A percentile compares a stretch with the other conserved stretches of the same genome.
Conservation (phyloP, 208 protist species). For the Trypanosoma lewisi region DNA sequence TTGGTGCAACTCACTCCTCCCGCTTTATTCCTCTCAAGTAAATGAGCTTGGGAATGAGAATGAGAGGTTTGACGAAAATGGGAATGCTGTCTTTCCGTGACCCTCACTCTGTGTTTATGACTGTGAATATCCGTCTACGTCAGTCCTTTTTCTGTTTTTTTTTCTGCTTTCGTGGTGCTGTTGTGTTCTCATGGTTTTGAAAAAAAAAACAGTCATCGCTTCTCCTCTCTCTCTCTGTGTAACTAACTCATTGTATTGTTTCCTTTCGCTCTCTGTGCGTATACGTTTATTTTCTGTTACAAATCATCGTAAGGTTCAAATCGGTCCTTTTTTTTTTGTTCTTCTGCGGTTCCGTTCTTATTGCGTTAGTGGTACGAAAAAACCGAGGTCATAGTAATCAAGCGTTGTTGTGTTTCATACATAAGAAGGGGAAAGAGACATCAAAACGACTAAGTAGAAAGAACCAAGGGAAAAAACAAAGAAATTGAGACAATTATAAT, state of each 20-base stretch:
- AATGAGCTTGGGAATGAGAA: too few relatives aligned
- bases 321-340: constrained; percentile 3
- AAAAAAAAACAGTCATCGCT: too few relatives aligned
- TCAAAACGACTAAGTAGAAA: not conserved
- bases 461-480: not conserved
- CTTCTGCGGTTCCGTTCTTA: not conserved
- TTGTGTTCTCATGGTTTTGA: not conserved
- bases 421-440: not conserved
- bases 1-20: constrained; percentile 96
- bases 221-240: not conserved
- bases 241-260: too few relatives aligned
- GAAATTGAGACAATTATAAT: not conserved
- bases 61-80: not conserved
- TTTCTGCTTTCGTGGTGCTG: constrained; percentile 1
- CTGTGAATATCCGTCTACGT: not conserved
- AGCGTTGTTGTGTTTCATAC: not conserved
- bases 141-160: constrained; percentile 7
- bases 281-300: too few relatives aligned
- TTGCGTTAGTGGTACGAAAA: not conserved
- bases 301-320: too few relatives aligned
- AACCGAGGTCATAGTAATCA: not conserved
- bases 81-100: not conserved
- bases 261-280: too few relatives aligned
- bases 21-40: constrained; percentile 90
- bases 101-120: not conserved